Evolutionary conservation across 225 moss, liverwort and hornwort genomes (phyloP).

Genomic region (Thuidium tamariscinum): DNA sequence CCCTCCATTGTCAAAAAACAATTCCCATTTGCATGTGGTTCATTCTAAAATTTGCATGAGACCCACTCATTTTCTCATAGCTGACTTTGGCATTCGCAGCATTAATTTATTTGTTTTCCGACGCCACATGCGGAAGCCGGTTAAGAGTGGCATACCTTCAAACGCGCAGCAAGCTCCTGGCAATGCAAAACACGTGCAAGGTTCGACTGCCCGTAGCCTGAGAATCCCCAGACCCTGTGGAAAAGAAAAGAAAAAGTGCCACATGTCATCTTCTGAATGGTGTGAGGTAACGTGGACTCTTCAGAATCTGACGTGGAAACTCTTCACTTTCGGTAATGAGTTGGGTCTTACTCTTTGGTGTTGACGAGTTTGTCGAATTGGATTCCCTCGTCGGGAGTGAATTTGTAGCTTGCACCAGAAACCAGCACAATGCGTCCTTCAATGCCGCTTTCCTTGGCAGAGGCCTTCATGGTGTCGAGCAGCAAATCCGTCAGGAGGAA

Average conservation of each 20-base stretch:
- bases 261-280: no score
- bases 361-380: conserved; percentile 24
- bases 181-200: conserved; percentile 21
- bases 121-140: no score
- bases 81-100: no score
- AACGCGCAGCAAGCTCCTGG: conserved; percentile 14
- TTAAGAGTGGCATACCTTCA: background rate
- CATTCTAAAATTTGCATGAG: no score
- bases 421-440: conserved; percentile 37
- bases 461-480: conserved; percentile 16
- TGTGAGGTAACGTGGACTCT: no score
- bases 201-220: conserved; percentile 37
- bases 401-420: conserved; percentile 4
- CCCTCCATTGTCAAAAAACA: no score
- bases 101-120: no score
- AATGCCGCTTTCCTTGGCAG: conserved; percentile 6
- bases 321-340: no score
- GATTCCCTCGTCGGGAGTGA: conserved; percentile 13
- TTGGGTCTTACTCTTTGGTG: conserved; percentile 8
- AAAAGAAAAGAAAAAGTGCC: no score
- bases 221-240: conserved; percentile 16
- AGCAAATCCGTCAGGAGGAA: conserved; percentile 11
- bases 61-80: no score
- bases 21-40: no score
- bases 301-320: no score